Evolutionary conservation across 805 yeast species (phyloP).

Genomic region (Candida arabinofermentans): DNA sequence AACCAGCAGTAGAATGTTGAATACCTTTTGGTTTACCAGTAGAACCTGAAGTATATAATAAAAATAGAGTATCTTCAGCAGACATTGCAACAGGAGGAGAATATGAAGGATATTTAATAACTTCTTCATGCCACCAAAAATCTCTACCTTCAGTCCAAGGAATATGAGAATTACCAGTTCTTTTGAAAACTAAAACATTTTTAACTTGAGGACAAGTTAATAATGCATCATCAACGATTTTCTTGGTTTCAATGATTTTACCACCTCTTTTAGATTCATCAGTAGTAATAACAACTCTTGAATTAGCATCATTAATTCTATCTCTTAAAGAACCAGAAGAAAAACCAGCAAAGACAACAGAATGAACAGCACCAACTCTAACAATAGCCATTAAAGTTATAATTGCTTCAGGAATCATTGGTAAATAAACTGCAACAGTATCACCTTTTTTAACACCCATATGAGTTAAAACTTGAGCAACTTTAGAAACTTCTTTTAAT

Average conservation of each 20-base stretch:
- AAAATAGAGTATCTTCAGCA: constrained; percentile 92
- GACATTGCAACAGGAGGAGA: constrained; percentile 82
- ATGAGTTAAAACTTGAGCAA: constrained; percentile 76
- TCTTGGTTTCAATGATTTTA: constrained; percentile 85
- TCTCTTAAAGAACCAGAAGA: constrained; percentile 89
- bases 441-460: constrained; percentile 92
- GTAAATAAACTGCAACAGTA: constrained; percentile 92
- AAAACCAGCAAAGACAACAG: constrained; percentile 96
- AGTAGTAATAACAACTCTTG: constrained; percentile 84
- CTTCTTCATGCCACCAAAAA: constrained; percentile 93
- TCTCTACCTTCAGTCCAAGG: constrained; percentile 80
- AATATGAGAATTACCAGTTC: constrained; percentile 75
- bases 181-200: constrained; percentile 80
- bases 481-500: constrained; percentile 75
- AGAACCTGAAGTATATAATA: constrained; percentile 96
- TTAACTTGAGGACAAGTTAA: constrained; percentile 68
- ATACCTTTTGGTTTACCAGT: constrained; percentile 99
- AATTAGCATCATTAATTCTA: constrained; percentile 83
- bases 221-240: constrained; percentile 93
- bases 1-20: constrained; percentile 93
- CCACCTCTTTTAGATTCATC: constrained; percentile 97
- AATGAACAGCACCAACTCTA: constrained; percentile 93
- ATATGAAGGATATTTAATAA: constrained; percentile 75
- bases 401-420: constrained; percentile 97
- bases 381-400: constrained; percentile 91